A percentile compares a stretch with the other conserved stretches of the same genome.
Conservation (phyloP, 2,329 filamentous ascomycete species). For the Aspergillus chevalieri region DNA sequence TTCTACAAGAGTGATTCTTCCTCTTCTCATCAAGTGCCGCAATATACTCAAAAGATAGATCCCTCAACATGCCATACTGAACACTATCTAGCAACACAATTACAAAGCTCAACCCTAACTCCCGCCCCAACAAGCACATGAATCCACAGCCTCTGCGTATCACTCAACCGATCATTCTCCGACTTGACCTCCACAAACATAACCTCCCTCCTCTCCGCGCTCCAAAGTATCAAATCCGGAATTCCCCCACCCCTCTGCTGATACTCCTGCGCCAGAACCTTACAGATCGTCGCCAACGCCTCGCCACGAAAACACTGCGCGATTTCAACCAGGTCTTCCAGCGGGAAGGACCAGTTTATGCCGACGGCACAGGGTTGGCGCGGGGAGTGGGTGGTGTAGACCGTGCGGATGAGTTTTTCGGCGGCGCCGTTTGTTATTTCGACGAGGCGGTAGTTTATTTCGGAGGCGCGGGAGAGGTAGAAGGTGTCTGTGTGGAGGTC, state of each 20-base stretch:
- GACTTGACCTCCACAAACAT: conserved; percentile 78
- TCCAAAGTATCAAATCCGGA: conserved; percentile 90
- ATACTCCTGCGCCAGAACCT: conserved; percentile 94
- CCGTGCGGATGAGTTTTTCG: conserved; percentile 56
- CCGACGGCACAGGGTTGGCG: conserved; percentile 81
- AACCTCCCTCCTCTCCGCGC: conserved; percentile 52
- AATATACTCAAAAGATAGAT: no score
- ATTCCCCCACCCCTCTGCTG: conserved; percentile 77
- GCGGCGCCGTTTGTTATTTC: conserved; percentile 81
- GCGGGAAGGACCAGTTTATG: conserved; percentile 79
- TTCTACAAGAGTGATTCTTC: no score
- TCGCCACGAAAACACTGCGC: conserved; percentile 70
- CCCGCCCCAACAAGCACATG: conserved; percentile 84
- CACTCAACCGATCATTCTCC: conserved; percentile 86
- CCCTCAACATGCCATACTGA: conserved; percentile 16
- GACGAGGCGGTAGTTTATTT: conserved; percentile 81
- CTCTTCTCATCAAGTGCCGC: no score
- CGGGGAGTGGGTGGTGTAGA: conserved; percentile 64
- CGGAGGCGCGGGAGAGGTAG: conserved; percentile 74
- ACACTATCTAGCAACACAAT: conserved; percentile 54
- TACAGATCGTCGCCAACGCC: conserved; percentile 77
- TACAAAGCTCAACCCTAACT: conserved; percentile 74
- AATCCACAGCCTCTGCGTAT: conserved; percentile 95
- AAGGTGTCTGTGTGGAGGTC: conserved; percentile 92
- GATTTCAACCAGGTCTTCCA: conserved; percentile 74